Percentiles rank a stretch among this genome's conserved stretches.
Evolutionary conservation across 495 filamentous ascomycete species (phyloP).

Genomic region (Bryoglossum gracile): DNA sequence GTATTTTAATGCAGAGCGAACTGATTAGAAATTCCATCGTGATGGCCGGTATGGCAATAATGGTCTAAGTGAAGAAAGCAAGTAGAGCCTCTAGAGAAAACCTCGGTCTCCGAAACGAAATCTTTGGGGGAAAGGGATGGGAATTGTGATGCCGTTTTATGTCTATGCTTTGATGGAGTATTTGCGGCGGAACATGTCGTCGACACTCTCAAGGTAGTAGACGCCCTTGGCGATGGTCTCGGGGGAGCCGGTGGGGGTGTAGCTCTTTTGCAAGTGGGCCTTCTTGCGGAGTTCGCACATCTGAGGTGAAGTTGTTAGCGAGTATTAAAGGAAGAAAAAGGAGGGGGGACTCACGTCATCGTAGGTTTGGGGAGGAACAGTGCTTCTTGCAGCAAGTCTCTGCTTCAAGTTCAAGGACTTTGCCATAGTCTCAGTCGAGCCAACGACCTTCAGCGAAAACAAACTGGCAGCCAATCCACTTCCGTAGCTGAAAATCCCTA

Average conservation of each 20-base stretch:
- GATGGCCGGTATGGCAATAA: constrained; percentile 2
- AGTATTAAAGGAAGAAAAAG: neutral
- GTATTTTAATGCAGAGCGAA: constrained; percentile 1
- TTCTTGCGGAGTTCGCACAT: constrained; percentile 93
- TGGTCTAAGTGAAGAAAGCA: constrained; percentile 12
- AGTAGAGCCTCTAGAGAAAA: neutral
- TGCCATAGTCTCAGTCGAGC: constrained; percentile 65
- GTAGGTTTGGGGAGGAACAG: constrained; percentile 76
- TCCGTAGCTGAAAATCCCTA: constrained; percentile 93
- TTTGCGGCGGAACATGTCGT: constrained; percentile 90
- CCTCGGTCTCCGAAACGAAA: neutral
- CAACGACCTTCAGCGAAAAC: constrained; percentile 79
- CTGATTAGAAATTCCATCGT: constrained; percentile 7
- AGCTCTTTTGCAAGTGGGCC: constrained; percentile 90
- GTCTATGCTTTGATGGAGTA: constrained; percentile 84
- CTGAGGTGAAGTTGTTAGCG: constrained; percentile 34
- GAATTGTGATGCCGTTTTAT: no score
- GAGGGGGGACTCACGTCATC: constrained; percentile 43
- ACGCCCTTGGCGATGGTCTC: constrained; percentile 70
- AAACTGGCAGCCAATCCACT: constrained; percentile 84
- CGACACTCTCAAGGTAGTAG: constrained; percentile 85
- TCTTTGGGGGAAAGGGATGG: neutral
- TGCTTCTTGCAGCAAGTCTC: constrained; percentile 61
- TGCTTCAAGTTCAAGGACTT: constrained; percentile 75
- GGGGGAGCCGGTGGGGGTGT: constrained; percentile 66